Conservation (phyloP, 768 basidiomycete genomes). For the Tricholoma hemisulphureum region DNA sequence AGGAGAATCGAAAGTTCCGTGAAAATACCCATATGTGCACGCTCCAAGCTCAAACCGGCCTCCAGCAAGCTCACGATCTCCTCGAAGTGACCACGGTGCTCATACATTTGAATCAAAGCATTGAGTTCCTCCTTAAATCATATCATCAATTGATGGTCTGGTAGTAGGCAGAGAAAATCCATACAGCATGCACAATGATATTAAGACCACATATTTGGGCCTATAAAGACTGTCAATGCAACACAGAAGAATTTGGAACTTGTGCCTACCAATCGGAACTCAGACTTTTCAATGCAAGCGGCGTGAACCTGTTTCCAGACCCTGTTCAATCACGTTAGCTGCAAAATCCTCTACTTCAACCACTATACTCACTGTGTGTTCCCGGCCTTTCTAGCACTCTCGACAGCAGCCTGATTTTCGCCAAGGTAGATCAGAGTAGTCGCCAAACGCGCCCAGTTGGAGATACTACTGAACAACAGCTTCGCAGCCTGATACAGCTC, state of each 20-base stretch:
- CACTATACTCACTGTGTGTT: slow-evolving; percentile 83
- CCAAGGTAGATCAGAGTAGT: slow-evolving; percentile 98
- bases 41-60: slow-evolving; percentile 92
- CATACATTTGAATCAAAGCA: slow-evolving; percentile 77
- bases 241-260: slow-evolving; percentile 9
- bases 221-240: slow-evolving; percentile 27
- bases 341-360: neutral
- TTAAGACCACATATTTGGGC: slow-evolving; percentile 99
- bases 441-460: slow-evolving; percentile 97
- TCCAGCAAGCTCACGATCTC: slow-evolving; percentile 91
- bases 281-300: slow-evolving; percentile 95
- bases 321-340: slow-evolving; percentile 37
- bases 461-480: slow-evolving; percentile 93
- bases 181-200: slow-evolving; percentile 87
- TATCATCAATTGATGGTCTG: slow-evolving; percentile 7
- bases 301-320: slow-evolving; percentile 99
- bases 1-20: slow-evolving; percentile 90
- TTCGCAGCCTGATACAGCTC: slow-evolving; percentile 97
- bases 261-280: slow-evolving; percentile 78
- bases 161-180: slow-evolving; percentile 12
- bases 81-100: slow-evolving; percentile 89
- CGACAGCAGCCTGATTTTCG: slow-evolving; percentile 97
- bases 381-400: slow-evolving; percentile 98
- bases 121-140: slow-evolving; percentile 68
- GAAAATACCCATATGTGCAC: slow-evolving; percentile 99